Percentiles rank a stretch among this genome's conserved stretches.
phyloP scores from a whole-genome alignment of 225 moss, liverwort and hornwort species.

The Asterella californica region DNA sequence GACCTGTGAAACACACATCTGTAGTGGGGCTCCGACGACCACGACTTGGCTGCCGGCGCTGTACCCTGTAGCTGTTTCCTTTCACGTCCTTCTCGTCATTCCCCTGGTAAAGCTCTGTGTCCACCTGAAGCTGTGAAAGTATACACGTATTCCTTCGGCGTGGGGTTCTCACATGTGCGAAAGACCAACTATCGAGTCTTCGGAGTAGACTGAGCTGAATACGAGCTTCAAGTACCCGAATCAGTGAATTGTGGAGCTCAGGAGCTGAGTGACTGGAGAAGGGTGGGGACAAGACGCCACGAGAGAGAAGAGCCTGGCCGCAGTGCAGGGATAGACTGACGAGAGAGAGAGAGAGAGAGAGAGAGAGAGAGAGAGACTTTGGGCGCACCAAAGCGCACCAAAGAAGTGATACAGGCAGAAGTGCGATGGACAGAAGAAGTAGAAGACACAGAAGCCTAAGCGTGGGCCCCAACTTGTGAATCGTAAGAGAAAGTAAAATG shows the following conservation, averaged over 20 bases:
- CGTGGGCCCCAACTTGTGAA: conserved; percentile 4
- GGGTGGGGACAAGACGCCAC: background rate
- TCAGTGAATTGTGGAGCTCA: background rate
- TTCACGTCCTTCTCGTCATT: conserved; percentile 1
- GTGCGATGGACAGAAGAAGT: background rate
- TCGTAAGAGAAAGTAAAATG: background rate
- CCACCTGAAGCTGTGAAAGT: background rate
- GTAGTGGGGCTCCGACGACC: background rate
- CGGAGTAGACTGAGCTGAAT: background rate
- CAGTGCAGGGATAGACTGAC: background rate
- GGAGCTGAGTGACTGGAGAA: background rate
- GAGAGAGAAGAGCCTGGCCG: background rate
- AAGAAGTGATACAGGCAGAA: background rate
- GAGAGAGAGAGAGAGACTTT: background rate
- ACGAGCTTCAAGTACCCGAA: background rate
- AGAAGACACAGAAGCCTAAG: background rate
- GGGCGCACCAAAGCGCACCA: background rate
- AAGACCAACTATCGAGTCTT: background rate
- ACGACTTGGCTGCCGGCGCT: background rate
- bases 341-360: background rate
- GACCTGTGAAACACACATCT: background rate
- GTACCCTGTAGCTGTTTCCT: background rate
- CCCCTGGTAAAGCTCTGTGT: background rate
- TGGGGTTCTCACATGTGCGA: background rate
- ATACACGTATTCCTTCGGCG: background rate